Base-by-base conservation (phyloP, 208 protist genomes). In the Acanthamoeba pearcei region DNA sequence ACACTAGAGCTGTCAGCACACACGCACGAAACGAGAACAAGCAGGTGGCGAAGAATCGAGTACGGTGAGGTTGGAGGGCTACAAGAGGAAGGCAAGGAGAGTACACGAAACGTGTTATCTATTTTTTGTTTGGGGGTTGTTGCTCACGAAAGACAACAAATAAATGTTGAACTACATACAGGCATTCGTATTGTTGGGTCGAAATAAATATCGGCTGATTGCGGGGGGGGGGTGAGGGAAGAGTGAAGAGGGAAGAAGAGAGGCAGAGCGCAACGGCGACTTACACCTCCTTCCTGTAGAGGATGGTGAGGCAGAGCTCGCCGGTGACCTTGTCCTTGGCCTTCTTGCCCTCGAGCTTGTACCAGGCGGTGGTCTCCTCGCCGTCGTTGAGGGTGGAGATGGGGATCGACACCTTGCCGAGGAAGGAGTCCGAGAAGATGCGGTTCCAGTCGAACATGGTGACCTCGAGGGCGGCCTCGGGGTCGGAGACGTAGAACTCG, bases 301-400 rank as follows among this genome's bases (percentile, higher is more conserved):
- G 49, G 57, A 90, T 90, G 55, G 55, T 90, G 32, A 90, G 57
- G 55, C 57, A 70, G 55, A 90, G 57, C 82, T 90, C 82, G 82
- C 82, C 82, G 57, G 82, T 70, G 82, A 90, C 82, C 82, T 90
- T 90, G 57, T 90, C 82, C 82, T 90, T 90, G 55, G 49, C 57
- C 82, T 90, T 90, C 82, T 90, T 90, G 82, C 55, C 55, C 82
- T 90, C 82, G 32, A 90, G 57, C 82, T 90, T 90, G 82, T 90
- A 90, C 82, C 82, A 90, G 29, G 49, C 82, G n/a, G 49, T 68
- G 29, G 82, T 90, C 55, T 60, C 57, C 82, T 90, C 82, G 55
- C 82, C 82, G 51, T 90, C 82, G 55, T 90, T 90, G 82, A 90
- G 82, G 19, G 49, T 68, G 29, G 49, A 0, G 55, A 90, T 49